These are phyloP conservation scores for Gamsiella multidivaricata DNA, from an alignment of 192 early-diverging fungal species.

Conservation along the genomic window DNA sequence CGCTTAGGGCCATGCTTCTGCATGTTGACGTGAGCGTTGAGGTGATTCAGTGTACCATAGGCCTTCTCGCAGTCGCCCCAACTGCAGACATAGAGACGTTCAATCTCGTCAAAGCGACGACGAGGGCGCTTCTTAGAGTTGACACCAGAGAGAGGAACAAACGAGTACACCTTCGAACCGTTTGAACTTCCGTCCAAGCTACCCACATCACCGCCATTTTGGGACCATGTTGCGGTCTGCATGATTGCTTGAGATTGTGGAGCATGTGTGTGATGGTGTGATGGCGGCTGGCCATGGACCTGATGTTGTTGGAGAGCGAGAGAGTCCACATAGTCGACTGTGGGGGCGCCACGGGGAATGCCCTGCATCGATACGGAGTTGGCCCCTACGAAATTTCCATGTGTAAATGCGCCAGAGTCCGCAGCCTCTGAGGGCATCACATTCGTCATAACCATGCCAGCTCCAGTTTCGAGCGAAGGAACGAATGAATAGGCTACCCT, in stretches of 20 bases:
- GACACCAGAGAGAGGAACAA: constrained; percentile 65
- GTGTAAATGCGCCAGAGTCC: constrained; percentile 16
- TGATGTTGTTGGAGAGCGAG: constrained; percentile 24
- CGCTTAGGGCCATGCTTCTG: constrained; percentile 74
- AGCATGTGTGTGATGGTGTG: constrained; percentile 13
- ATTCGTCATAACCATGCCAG: constrained; percentile 27
- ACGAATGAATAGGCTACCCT: constrained; percentile 48
- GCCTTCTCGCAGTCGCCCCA: constrained; percentile 67
- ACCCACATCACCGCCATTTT: constrained; percentile 25
- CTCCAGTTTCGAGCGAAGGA: constrained; percentile 20
- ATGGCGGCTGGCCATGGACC: background rate
- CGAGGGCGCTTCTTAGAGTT: constrained; percentile 70
- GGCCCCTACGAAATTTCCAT: constrained; percentile 20
- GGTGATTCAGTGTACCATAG: constrained; percentile 75
- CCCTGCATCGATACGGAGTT: constrained; percentile 20
- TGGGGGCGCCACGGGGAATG: constrained; percentile 16
- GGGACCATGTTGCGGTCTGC: constrained; percentile 23
- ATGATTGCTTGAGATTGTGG: constrained; percentile 7
- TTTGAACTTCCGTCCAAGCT: constrained; percentile 32
- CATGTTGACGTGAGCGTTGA: constrained; percentile 76
- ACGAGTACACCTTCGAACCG: constrained; percentile 63
- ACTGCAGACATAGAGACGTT: constrained; percentile 72
- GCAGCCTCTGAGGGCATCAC: constrained; percentile 28
- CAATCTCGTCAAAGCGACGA: constrained; percentile 72
- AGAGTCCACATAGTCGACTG: constrained; percentile 28